Base-by-base conservation (phyloP, 345 rosid species). In the Bruguiera gymnorhiza region DNA sequence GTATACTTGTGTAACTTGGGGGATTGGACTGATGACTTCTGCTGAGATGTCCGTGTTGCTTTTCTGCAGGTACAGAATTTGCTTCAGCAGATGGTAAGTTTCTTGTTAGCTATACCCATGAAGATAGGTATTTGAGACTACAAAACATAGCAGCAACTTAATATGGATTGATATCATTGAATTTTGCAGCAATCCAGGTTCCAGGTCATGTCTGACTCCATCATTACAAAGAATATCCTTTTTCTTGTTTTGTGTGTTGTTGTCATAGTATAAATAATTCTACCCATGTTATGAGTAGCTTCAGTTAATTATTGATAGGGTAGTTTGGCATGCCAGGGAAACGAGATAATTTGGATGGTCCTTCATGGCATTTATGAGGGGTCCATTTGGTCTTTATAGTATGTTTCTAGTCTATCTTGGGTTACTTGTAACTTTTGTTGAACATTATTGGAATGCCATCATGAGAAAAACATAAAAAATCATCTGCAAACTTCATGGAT, bases 171-270 rank as follows among this genome's bases (percentile, higher is more conserved):
- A 20, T 57, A 11, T 27, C 51, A 26, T 76, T 71, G 62, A 69
- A 71, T 59, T 30, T 77, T 86, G 81, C 91, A 91, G 98, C 98
- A 93, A 91, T 67, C 84, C 68, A 86, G 96, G 74, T 91, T 93
- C 85, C 98, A 89, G 85, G 80, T 90, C 50, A 91, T 91, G 97
- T 93, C 98, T 0, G 98, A 93, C 63, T 89, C 97, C 73, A 89
- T 93, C 78, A 74, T 93, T 68, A 62, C 85, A 60, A 93, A 93
- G 91, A 85, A 90, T 86, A 59, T 73, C 56, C 76, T 65, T 52
- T 37, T 43, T 67, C 31, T 18, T 8, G 24, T 67, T 68, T 26
- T 73, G 3, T 16, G 58, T 69, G 62, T 15, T 48, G 6, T 20
- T 54, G 34, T 30, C 16, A 53, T 15, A 21, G 23, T 19, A n/a